Conservation (phyloP, 371 early-diverging fungal species). For the Dentiscutata heterogama region DNA sequence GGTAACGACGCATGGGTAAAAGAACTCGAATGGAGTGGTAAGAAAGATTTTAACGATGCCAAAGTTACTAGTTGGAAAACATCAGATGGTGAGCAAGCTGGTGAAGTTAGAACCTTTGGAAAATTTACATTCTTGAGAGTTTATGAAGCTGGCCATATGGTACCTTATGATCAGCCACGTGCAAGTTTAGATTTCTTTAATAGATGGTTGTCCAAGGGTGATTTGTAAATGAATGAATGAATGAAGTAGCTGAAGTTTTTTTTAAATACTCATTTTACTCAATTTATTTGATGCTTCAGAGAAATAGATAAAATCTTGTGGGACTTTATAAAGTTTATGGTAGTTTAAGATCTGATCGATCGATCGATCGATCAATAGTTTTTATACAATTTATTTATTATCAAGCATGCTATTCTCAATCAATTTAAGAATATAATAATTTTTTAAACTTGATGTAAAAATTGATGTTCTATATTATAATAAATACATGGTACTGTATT, state of each 20-base stretch:
- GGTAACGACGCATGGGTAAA: conserved; percentile 90
- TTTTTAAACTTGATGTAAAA: too few species aligned
- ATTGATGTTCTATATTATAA: too few species aligned
- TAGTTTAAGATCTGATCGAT: too few species aligned
- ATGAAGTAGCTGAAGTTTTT: not conserved
- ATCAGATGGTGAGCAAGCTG: conserved; percentile 61
- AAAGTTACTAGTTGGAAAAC: conserved; percentile 68
- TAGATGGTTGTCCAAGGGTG: not conserved
- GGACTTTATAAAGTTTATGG: too few species aligned
- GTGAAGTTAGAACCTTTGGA: conserved; percentile 76
- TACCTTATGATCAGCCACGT: conserved; percentile 45
- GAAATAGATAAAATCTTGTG: not conserved
- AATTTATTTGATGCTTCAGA: not conserved
- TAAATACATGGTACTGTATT: too few species aligned
- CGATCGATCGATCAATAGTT: too few species aligned
- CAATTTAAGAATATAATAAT: too few species aligned
- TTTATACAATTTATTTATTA: too few species aligned
- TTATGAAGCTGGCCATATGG: conserved; percentile 93
- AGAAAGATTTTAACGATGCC: conserved; percentile 69
- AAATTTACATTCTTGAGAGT: conserved; percentile 85
- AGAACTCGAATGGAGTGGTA: conserved; percentile 84
- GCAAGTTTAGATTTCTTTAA: conserved; percentile 45
- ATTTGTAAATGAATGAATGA: not conserved
- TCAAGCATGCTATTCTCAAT: too few species aligned
- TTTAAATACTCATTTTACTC: not conserved